Percentiles rank a stretch among this genome's conserved stretches.
Conservation (phyloP, 1,284 basidiomycete genomes). For the Cystobasidium sp. region DNA sequence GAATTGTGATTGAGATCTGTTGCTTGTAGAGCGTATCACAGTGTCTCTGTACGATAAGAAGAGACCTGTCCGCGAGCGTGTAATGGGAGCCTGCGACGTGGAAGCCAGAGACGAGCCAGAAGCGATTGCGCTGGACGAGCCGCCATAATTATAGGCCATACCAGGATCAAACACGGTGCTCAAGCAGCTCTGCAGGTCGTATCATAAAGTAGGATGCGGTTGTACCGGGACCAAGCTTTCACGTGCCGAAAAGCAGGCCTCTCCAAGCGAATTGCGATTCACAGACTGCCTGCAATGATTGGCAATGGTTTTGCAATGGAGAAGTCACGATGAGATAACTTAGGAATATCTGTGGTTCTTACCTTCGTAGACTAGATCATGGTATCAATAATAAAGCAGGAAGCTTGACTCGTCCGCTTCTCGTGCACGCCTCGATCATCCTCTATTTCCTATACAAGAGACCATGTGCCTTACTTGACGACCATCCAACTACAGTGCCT, state of each 20-base stretch:
- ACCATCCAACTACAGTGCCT: too few species aligned
- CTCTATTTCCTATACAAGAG: background rate
- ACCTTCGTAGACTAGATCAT: background rate
- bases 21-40: constrained; percentile 63
- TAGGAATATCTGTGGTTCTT: background rate
- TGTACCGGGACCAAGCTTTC: constrained; percentile 2
- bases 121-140: constrained; percentile 3
- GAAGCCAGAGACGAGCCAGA: constrained; percentile 25
- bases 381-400: background rate
- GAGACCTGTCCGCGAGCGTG: constrained; percentile 86
- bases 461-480: too few species aligned
- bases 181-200: background rate
- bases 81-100: constrained; percentile 54
- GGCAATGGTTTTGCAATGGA: background rate
- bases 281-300: background rate
- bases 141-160: constrained; percentile 17
- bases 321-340: background rate
- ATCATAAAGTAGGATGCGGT: background rate
- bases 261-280: background rate
- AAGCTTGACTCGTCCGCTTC: background rate
- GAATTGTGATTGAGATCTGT: constrained; percentile 57
- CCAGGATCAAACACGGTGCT: background rate
- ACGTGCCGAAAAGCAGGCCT: background rate
- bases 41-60: constrained; percentile 95
- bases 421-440: background rate